Base-by-base conservation (phyloP, 192 early-diverging fungal species). In the Podila minutissima region DNA sequence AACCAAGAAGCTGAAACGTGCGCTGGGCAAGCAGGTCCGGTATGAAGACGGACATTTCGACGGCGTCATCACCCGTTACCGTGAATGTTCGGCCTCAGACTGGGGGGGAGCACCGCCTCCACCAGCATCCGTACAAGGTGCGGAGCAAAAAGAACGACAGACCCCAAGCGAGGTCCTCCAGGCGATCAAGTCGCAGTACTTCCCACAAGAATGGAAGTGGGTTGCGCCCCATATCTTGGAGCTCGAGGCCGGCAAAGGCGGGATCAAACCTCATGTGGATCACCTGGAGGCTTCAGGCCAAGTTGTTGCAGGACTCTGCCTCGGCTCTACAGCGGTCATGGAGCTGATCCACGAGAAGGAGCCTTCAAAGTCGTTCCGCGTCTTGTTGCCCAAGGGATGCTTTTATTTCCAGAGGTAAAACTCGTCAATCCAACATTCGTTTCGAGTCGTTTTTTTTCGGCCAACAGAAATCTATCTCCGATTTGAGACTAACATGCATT, bases 181-280 rank as follows among this genome's bases (percentile, higher is more conserved):
- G 29, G 79, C 89, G 8, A 87, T 90, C 29, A 85, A 92, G 33
- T 88, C 86, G 81, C 70, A 75, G 13, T 68, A 88, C 63, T 89
- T 94, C 46, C 89, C 93, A 1, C 38, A 68, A 4, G 35, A 75
- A 12, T 84, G 84, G 67, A 78, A 86, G 22, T 96, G 94, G 94
- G 73, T 94, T 17, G 85, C 91, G 13, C 91, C 92, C 13, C 95
- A 96, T 74, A 90, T 96, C 38, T 82, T 96, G 69, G 95, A 96
- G 60, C 83, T 96, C 17, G 88, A 88, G 55, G 75, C 86, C 4
- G 83, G 89, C 3, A 64, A 48, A 20, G 91, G 93, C 41, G 92
- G 92, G 57, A 96, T 96, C 67, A 86, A 89, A 76, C 88, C 91
- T 9, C 95, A 96, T 74, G 90, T 96, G 5, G 95, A 96, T 74